Evolutionary conservation across 768 basidiomycete species (phyloP), one percentile per base, ranked within the genome.

Genomic region (Mycena leptocephala): DNA sequence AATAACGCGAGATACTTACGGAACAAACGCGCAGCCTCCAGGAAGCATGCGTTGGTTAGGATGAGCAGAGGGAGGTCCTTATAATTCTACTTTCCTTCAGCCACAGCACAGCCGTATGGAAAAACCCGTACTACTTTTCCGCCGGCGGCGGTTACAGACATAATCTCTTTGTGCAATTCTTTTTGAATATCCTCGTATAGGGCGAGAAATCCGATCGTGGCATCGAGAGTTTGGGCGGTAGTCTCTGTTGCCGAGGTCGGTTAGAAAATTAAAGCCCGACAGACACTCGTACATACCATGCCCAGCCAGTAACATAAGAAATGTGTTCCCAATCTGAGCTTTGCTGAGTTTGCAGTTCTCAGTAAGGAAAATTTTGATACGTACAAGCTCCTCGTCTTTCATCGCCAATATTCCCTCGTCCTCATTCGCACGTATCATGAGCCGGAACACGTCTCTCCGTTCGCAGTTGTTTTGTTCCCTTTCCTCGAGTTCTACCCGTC

Each of bases 281-380:
- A 32, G 18, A 68, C 20, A 41, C 39, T 41, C 3, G 51, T n/a
- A 65, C 59, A 20, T 35, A 70, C 69, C 69, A 20, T 70, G 69
- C 2, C 88, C 87, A 58, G 88, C 86, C 26, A 89, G 83, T 10
- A 88, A 64, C 32, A 84, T 76, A 5, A 79, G 74, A 67, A 83
- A 86, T 1, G 85, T 53, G 32, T 86, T 85, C 8, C 85, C 85
- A 20, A 80, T 83, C 85, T 84, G 16, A 8, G 35, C 2, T 51
- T 13, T 35, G 14, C 13, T 26, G 20, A 32, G 11, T 13, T 16
- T 20, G n/a, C n/a, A n/a, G n/a, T n/a, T n/a, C n/a, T n/a, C n/a
- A n/a, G 64, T 11, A 7, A 32, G 14, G 7, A 1, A 51, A 5
- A 16, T 8, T 32, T 18, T 4, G 28, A 70, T n/a, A 76, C 78